Conservation (phyloP, 257 asterid species). For the Cinchona pubescens region DNA sequence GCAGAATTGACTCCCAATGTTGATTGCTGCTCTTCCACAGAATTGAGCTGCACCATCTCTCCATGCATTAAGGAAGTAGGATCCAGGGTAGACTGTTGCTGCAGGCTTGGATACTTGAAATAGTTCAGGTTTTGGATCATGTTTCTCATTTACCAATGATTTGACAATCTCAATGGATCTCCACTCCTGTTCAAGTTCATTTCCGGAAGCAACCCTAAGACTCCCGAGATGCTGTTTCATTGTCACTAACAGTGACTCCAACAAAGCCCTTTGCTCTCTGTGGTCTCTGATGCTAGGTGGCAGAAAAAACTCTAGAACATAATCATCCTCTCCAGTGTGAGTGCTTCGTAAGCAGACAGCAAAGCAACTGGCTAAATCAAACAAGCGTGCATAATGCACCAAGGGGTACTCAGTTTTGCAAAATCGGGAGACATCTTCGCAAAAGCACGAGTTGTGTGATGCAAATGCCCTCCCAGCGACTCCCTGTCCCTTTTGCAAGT, state of each 20-base stretch:
- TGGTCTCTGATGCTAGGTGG: constrained; percentile 46
- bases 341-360: constrained; percentile 76
- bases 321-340: constrained; percentile 79
- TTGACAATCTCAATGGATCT: constrained; percentile 64
- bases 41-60: constrained; percentile 34
- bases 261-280: constrained; percentile 50
- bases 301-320: constrained; percentile 69
- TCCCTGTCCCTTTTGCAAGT: constrained; percentile 87
- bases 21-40: constrained; percentile 34
- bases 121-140: constrained; percentile 35
- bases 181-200: constrained; percentile 63
- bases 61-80: constrained; percentile 34
- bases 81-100: constrained; percentile 40
- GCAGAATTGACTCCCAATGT: constrained; percentile 30
- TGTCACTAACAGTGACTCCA: constrained; percentile 64
- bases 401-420: constrained; percentile 87
- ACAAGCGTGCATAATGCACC: constrained; percentile 91
- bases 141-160: constrained; percentile 46
- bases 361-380: constrained; percentile 63
- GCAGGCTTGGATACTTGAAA: constrained; percentile 26
- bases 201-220: constrained; percentile 82
- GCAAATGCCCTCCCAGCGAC: constrained; percentile 84
- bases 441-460: constrained; percentile 55
- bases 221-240: constrained; percentile 77
- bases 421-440: constrained; percentile 61